Evolutionary conservation across 306 rosid genomes (phyloP).

Genomic region (Datisca glomerata): DNA sequence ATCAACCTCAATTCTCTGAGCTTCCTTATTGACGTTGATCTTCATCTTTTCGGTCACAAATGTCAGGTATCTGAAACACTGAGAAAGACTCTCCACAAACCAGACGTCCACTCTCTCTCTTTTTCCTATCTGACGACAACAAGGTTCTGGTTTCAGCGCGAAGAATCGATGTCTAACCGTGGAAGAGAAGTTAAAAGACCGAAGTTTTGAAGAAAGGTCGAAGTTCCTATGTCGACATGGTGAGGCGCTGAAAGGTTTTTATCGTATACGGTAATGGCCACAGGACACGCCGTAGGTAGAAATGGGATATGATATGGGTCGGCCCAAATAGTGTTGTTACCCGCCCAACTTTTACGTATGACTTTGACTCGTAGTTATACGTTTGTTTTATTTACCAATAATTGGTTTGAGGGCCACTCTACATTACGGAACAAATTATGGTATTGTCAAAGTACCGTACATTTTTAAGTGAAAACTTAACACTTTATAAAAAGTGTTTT

Average conservation of each 20-base stretch:
- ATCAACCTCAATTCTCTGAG: constrained; percentile 72
- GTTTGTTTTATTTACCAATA: too few relatives aligned
- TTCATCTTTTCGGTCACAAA: constrained; percentile 39
- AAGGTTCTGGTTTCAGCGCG: constrained; percentile 14
- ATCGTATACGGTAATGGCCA: neutral
- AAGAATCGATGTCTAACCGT: constrained; percentile 15
- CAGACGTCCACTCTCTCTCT: constrained; percentile 8
- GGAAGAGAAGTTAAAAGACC: constrained; percentile 18
- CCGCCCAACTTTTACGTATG: too few relatives aligned
- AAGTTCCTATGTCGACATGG: constrained; percentile 22
- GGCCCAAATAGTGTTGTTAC: too few relatives aligned
- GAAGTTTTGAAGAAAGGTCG: constrained; percentile 14
- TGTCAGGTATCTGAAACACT: constrained; percentile 12
- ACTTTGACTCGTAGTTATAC: too few relatives aligned
- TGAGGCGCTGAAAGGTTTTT: constrained; percentile 11
- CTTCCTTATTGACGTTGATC: constrained; percentile 51
- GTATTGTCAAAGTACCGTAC: too few relatives aligned
- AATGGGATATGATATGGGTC: too few relatives aligned
- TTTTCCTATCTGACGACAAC: constrained; percentile 2
- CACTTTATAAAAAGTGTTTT: too few relatives aligned
- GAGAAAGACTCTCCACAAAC: constrained; percentile 6
- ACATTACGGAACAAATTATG: too few relatives aligned
- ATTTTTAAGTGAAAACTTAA: too few relatives aligned
- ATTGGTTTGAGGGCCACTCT: too few relatives aligned
- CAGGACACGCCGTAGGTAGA: neutral